These are phyloP conservation scores for Achaetomiella virescens DNA, from an alignment of 495 filamentous ascomycete species.

Conservation along the genomic window DNA sequence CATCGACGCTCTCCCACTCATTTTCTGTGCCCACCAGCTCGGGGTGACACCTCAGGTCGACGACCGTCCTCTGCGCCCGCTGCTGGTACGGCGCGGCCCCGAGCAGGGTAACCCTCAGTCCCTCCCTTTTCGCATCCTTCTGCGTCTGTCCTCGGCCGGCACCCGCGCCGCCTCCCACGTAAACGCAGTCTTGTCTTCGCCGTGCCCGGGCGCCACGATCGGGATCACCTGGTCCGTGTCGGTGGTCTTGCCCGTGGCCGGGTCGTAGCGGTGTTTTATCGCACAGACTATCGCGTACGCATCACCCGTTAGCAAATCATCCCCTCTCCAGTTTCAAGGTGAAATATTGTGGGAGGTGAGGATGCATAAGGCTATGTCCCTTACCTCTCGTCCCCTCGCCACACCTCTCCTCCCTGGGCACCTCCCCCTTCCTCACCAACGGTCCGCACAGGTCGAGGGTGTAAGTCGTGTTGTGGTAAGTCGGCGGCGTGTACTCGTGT, in stretches of 20 bases:
- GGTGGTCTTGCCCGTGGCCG: constrained; percentile 24
- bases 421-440: constrained; percentile 49
- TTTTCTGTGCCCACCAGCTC: constrained; percentile 65
- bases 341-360: background rate
- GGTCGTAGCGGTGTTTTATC: constrained; percentile 52
- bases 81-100: constrained; percentile 60
- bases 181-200: constrained; percentile 46
- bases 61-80: constrained; percentile 58
- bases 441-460: constrained; percentile 77
- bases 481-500: constrained; percentile 41
- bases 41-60: constrained; percentile 78
- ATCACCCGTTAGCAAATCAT: background rate
- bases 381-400: constrained; percentile 55
- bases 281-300: constrained; percentile 61
- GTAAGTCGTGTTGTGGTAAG: constrained; percentile 66
- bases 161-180: constrained; percentile 51
- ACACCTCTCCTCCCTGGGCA: constrained; percentile 49
- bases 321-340: background rate
- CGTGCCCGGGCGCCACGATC: constrained; percentile 54
- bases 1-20: constrained; percentile 44
- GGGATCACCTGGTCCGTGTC: constrained; percentile 50
- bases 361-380: constrained; percentile 16
- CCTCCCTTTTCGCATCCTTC: constrained; percentile 53
- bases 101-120: constrained; percentile 61
- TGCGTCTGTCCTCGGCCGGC: constrained; percentile 52